Percentiles rank a stretch among this genome's conserved stretches.
phyloP scores from a whole-genome alignment of 139 green algal genomes.

The Picochlorum sp. region DNA sequence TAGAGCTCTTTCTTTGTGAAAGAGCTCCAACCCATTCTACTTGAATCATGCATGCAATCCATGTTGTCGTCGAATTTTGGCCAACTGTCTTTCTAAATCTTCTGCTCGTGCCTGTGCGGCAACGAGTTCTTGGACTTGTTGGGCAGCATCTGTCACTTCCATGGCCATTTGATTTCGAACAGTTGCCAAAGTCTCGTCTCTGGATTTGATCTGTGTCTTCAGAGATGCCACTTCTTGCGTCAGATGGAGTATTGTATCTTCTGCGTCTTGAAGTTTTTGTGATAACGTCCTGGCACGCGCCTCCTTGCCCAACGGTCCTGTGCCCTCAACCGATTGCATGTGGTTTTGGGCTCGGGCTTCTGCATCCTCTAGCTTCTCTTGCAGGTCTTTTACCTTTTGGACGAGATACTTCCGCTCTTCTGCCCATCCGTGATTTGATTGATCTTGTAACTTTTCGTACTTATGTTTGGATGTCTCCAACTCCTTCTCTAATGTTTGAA shows the following conservation, averaged over 20 bases:
- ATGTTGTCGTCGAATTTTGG: constrained; percentile 2
- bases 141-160: constrained; percentile 26
- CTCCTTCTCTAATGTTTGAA: too few relatives aligned
- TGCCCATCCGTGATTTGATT: too few relatives aligned
- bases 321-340: neutral
- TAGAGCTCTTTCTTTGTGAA: too few relatives aligned
- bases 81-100: constrained; percentile 1
- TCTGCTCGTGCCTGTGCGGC: constrained; percentile 15
- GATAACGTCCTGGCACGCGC: neutral
- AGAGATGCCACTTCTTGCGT: constrained; percentile 1
- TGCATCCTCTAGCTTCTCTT: too few relatives aligned
- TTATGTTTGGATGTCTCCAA: too few relatives aligned
- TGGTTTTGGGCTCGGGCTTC: neutral
- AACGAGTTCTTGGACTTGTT: constrained; percentile 31
- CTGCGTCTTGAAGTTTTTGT: neutral
- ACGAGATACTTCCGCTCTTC: too few relatives aligned
- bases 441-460: too few relatives aligned
- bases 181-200: constrained; percentile 15
- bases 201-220: neutral
- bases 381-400: too few relatives aligned
- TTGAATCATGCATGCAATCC: too few relatives aligned
- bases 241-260: constrained; percentile 8
- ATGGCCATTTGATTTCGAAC: constrained; percentile 16
- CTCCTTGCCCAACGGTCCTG: constrained; percentile 2
- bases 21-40: too few relatives aligned